Percentiles rank a stretch among this genome's conserved stretches.
Conservation (phyloP, 1,139 yeast species). For the Trichomonascaceae sp. region DNA sequence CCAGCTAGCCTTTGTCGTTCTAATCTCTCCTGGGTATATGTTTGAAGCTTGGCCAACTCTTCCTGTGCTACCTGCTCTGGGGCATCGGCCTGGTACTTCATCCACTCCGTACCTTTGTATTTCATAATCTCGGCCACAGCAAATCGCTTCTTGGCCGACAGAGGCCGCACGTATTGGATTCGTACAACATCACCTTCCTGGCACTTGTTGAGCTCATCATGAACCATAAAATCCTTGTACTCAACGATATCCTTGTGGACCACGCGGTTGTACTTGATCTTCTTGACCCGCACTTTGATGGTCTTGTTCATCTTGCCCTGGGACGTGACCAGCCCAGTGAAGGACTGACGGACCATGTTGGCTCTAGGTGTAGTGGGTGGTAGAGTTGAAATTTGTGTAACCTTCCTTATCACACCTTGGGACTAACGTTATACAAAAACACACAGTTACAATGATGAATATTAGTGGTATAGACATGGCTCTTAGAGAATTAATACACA, state of each 20-base stretch:
- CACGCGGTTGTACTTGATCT: conserved; percentile 16
- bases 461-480: no score
- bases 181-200: conserved; percentile 94
- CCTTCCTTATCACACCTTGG: no score
- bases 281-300: conserved; percentile 79
- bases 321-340: conserved; percentile 83
- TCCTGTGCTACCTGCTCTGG: conserved; percentile 49
- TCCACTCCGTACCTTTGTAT: conserved; percentile 87
- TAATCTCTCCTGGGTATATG: conserved; percentile 25
- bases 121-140: conserved; percentile 90
- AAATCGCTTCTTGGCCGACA: conserved; percentile 71
- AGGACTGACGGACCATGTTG: conserved; percentile 76
- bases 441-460: no score
- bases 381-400: conserved; percentile 1
- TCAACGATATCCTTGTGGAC: conserved; percentile 44
- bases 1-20: conserved; percentile 16
- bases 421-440: no score
- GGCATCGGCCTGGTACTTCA: conserved; percentile 62
- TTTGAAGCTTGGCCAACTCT: conserved; percentile 41
- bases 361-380: background rate
- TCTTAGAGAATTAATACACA: no score
- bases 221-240: conserved; percentile 79
- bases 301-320: conserved; percentile 96
- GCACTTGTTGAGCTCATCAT: conserved; percentile 84
- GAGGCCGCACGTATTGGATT: conserved; percentile 79